Percentiles rank a stretch among this genome's conserved stretches.
phyloP scores from a whole-genome alignment of 192 early-diverging fungal genomes.

The Entophlyctis luteolus region DNA sequence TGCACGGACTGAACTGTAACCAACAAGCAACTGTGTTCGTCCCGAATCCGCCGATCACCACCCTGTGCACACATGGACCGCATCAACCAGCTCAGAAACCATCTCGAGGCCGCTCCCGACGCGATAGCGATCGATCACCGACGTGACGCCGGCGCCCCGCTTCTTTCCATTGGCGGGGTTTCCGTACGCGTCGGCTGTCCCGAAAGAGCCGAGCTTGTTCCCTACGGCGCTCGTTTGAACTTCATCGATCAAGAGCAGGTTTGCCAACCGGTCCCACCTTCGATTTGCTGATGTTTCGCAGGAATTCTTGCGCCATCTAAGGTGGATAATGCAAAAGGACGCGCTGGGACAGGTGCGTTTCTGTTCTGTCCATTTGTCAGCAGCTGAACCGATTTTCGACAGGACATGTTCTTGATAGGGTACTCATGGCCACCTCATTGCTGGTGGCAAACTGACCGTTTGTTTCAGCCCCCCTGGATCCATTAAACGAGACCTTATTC shows the following conservation, averaged over 20 bases:
- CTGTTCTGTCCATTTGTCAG: neutral
- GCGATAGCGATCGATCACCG: neutral
- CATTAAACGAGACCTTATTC: conserved; percentile 59
- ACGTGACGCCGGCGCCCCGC: too few relatives aligned
- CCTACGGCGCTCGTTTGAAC: too few relatives aligned
- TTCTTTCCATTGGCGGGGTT: conserved; percentile 15
- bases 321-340: conserved; percentile 84
- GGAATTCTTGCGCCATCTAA: conserved; percentile 45
- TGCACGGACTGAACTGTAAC: too few relatives aligned
- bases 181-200: conserved; percentile 1
- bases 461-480: conserved; percentile 59
- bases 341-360: conserved; percentile 56
- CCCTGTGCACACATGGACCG: conserved; percentile 5
- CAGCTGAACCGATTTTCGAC: neutral
- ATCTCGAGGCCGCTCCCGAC: neutral
- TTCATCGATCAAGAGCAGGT: too few relatives aligned
- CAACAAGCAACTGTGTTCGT: too few relatives aligned
- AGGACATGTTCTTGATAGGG: conserved; percentile 74
- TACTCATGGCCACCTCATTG: neutral
- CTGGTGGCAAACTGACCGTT: too few relatives aligned
- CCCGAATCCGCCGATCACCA: too few relatives aligned
- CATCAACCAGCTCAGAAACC: conserved; percentile 9
- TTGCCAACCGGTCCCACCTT: too few relatives aligned
- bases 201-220: neutral
- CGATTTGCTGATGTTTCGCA: conserved; percentile 25